phyloP scores from a whole-genome alignment of 208 protist genomes.

The Vickermania ingenoplastis region DNA sequence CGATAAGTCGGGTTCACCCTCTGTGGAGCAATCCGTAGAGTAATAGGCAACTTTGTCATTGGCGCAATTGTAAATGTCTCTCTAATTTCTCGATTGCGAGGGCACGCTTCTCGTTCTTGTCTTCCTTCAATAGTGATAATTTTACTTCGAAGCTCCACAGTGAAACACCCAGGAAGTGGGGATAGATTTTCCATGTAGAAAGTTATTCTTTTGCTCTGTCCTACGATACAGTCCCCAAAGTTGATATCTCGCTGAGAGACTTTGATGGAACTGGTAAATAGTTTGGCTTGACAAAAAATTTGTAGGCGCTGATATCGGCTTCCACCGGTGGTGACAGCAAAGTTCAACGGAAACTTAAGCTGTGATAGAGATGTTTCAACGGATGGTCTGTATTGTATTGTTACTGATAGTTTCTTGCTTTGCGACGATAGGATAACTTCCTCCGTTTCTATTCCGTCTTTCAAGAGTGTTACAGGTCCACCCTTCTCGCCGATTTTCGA shows the following conservation, averaged over 20 bases:
- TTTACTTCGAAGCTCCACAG: slow-evolving; percentile 77
- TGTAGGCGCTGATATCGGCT: slow-evolving; percentile 41
- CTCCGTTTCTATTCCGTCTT: slow-evolving; percentile 55
- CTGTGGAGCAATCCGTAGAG: slow-evolving; percentile 65
- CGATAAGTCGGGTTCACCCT: slow-evolving; percentile 81
- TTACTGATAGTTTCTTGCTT: slow-evolving; percentile 39
- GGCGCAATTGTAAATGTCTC: slow-evolving; percentile 69
- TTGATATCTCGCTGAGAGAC: slow-evolving; percentile 59
- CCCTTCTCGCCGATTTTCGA: slow-evolving; percentile 32
- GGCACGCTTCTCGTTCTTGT: slow-evolving; percentile 10
- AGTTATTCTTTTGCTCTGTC: slow-evolving; percentile 58
- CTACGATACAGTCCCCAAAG: slow-evolving; percentile 78
- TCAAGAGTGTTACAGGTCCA: slow-evolving; percentile 41
- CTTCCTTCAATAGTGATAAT: slow-evolving; percentile 75
- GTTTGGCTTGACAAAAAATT: slow-evolving; percentile 49
- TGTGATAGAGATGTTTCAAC: slow-evolving; percentile 36
- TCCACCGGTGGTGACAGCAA: slow-evolving; percentile 12
- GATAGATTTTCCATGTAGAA: slow-evolving; percentile 76
- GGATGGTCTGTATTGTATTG: slow-evolving; percentile 42
- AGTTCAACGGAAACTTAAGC: slow-evolving; percentile 75
- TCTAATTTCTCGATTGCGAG: slow-evolving; percentile 31
- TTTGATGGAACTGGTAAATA: slow-evolving; percentile 76
- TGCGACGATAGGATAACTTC: slow-evolving; percentile 26
- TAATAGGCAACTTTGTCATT: slow-evolving; percentile 47
- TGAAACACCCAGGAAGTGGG: slow-evolving; percentile 49